Conservation (phyloP, 2,329 filamentous ascomycete species). For the Arthroderma uncinatum region DNA sequence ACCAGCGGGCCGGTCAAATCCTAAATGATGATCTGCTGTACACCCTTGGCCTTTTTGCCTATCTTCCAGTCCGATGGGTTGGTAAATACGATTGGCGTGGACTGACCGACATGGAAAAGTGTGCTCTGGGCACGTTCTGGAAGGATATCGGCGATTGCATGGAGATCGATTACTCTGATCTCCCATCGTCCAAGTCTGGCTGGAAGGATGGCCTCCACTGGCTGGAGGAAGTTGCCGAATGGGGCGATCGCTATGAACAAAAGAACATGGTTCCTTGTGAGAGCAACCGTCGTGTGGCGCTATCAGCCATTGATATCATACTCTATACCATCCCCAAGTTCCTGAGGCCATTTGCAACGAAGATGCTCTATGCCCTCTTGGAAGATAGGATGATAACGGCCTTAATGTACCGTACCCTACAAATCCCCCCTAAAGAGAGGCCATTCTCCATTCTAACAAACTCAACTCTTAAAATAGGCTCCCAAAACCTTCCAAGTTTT, state of each 20-base stretch:
- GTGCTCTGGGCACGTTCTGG: slow-evolving; percentile 54
- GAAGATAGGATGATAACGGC: slow-evolving; percentile 52
- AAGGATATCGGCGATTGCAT: slow-evolving; percentile 57
- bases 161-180: slow-evolving; percentile 42
- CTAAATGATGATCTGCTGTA: slow-evolving; percentile 47
- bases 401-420: slow-evolving; percentile 44
- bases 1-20: slow-evolving; percentile 43
- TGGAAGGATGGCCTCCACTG: slow-evolving; percentile 40
- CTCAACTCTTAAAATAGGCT: background rate
- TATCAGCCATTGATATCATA: slow-evolving; percentile 33
- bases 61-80: slow-evolving; percentile 50
- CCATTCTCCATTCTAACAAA: background rate
- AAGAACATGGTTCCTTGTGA: slow-evolving; percentile 39
- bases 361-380: slow-evolving; percentile 49
- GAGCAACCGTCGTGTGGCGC: background rate
- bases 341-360: slow-evolving; percentile 37
- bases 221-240: slow-evolving; percentile 35
- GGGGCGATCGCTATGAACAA: slow-evolving; percentile 46
- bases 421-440: background rate
- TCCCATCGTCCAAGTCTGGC: slow-evolving; percentile 28
- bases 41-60: slow-evolving; percentile 47
- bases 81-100: slow-evolving; percentile 52
- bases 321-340: slow-evolving; percentile 43
- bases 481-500: background rate
- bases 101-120: slow-evolving; percentile 51